Conservation (phyloP, 805 yeast genomes). For the Cephaloascus albidus region DNA sequence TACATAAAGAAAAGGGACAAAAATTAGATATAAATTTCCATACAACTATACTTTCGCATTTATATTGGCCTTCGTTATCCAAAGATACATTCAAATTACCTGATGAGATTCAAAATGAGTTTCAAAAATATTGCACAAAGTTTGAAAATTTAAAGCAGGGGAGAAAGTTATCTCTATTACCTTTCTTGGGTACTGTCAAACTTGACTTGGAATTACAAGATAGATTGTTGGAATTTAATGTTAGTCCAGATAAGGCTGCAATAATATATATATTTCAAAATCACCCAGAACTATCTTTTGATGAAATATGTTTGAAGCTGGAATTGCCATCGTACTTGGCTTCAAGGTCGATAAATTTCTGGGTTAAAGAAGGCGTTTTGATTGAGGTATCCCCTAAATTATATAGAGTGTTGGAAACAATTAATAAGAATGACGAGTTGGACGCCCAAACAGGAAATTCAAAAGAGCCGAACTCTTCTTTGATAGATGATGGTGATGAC, state of each 20-base stretch:
- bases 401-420: slow-evolving; percentile 30
- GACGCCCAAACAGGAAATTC: neutral
- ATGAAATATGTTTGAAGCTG: slow-evolving; percentile 21
- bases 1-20: slow-evolving; percentile 15
- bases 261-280: slow-evolving; percentile 41
- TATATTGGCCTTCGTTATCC: slow-evolving; percentile 70
- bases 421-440: slow-evolving; percentile 7
- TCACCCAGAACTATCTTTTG: slow-evolving; percentile 15
- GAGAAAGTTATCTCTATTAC: slow-evolving; percentile 46
- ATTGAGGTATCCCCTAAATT: slow-evolving; percentile 21
- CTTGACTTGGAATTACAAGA: slow-evolving; percentile 50
- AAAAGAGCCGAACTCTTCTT: neutral
- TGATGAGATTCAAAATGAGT: slow-evolving; percentile 21
- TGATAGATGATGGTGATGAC: slow-evolving; percentile 2
- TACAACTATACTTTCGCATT: slow-evolving; percentile 60
- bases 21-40: slow-evolving; percentile 22
- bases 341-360: slow-evolving; percentile 24
- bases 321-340: slow-evolving; percentile 34
- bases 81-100: slow-evolving; percentile 43
- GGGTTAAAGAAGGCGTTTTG: slow-evolving; percentile 57
- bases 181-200: slow-evolving; percentile 52
- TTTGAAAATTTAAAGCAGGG: slow-evolving; percentile 44
- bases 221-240: slow-evolving; percentile 27
- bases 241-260: slow-evolving; percentile 63
- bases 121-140: slow-evolving; percentile 31